Base-by-base conservation (phyloP, 257 asterid species). In the Solanum pennellii region DNA sequence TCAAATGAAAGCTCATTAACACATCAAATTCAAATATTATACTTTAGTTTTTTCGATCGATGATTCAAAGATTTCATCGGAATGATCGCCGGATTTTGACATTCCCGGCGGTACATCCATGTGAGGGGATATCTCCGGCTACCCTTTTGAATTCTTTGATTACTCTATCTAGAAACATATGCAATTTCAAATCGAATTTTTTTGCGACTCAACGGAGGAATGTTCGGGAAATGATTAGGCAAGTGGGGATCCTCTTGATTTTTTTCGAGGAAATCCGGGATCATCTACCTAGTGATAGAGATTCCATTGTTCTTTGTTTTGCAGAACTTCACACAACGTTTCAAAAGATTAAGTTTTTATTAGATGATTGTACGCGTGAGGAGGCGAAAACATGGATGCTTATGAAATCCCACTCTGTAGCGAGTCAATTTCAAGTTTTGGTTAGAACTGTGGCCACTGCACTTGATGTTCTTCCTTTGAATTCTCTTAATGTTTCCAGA, bases 101-200 rank as follows among this genome's bases (percentile, higher is more conserved):
- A 12, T 93, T 91, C 47, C 96, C 98, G 91, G 96, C 95, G 74
- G 95, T 94, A 9, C 94, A 89, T 69, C 98, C 98, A 20, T 93
- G 96, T 83, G 94, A 91, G 25, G 90, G 88, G 68, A 91, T 94
- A 47, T 91, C 95, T 82, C 93, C 94, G 84, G 90, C 87, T 52
- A 94, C 92, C 45, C 96, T 95, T 7, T 62, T 94, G 86, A 88
- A 91, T 13, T 94, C 98, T 21, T 86, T 95, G 75, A 92, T 93
- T 89, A 65, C 76, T 33, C 89, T 94, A 23, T 92, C 95, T 2
- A 87, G 47, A 5, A 39, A 25, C 71, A 94, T 95, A 27, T 91
- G 92, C 87, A 85, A 12, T 83, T 91, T 49, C 84, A 92, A 90
- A 49, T 74, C 89, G 75, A 89, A 86, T 52, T 86, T 74, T 88